These are phyloP conservation scores for Phellopilus nigrolimitatus DNA, from an alignment of 1,284 basidiomycete genomes.

Conservation along the genomic window DNA sequence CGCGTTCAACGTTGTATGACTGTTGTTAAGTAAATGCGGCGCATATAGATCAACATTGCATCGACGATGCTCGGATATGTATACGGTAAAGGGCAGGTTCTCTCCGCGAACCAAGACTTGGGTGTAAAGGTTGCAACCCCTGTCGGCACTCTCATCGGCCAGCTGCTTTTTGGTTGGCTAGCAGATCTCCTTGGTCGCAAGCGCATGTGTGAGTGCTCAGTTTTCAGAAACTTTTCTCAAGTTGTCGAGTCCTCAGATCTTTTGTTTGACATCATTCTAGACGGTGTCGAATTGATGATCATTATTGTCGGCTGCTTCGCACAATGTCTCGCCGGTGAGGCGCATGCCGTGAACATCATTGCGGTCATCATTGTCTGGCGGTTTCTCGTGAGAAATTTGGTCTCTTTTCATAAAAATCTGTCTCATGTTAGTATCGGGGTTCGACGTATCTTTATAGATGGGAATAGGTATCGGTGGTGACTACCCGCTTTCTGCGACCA, in stretches of 20 bases:
- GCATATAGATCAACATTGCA: conserved; percentile 45
- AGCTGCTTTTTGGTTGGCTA: conserved; percentile 68
- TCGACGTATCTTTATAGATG: conserved; percentile 25
- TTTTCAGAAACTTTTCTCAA: not conserved
- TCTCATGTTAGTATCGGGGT: conserved; percentile 12
- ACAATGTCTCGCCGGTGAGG: conserved; percentile 45
- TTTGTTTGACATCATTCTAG: conserved; percentile 35
- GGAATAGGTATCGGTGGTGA: conserved; percentile 53
- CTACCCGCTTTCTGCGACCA: conserved; percentile 47
- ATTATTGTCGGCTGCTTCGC: conserved; percentile 48
- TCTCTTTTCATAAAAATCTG: not conserved
- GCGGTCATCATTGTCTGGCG: conserved; percentile 56
- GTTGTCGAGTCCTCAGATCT: not conserved
- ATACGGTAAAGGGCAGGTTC: conserved; percentile 37
- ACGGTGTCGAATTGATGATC: conserved; percentile 56
- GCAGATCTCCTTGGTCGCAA: conserved; percentile 71
- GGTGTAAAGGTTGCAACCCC: conserved; percentile 61
- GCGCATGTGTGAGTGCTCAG: conserved; percentile 61
- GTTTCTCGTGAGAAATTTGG: conserved; percentile 33
- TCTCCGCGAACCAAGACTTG: conserved; percentile 53
- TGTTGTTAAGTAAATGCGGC: not conserved
- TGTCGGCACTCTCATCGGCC: conserved; percentile 45
- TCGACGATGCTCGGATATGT: conserved; percentile 54
- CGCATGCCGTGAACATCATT: conserved; percentile 52
- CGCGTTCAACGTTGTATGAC: too few species aligned